These are phyloP conservation scores for Reutealis trisperma DNA, from an alignment of 345 rosid species.

Conservation along the genomic window DNA sequence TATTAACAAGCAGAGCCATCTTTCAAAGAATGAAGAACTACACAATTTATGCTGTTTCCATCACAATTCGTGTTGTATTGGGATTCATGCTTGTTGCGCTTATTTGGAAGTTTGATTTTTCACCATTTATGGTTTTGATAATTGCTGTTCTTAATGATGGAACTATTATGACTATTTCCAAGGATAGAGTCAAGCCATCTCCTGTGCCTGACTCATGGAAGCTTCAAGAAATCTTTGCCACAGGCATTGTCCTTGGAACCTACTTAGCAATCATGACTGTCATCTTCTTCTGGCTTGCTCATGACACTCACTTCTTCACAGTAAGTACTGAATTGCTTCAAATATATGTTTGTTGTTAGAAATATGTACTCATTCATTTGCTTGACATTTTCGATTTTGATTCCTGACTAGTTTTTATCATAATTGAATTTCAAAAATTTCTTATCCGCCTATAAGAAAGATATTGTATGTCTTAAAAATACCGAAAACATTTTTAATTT, in stretches of 20 bases:
- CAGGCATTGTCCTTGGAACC: conserved; percentile 78
- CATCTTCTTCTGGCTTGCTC: conserved; percentile 76
- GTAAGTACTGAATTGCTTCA: conserved; percentile 37
- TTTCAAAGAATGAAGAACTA: conserved; percentile 98
- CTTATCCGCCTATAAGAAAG: too few relatives aligned
- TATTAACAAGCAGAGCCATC: conserved; percentile 81
- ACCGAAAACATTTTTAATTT: too few relatives aligned
- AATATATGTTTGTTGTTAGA: neutral
- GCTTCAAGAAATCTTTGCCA: conserved; percentile 86
- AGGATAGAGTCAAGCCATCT: conserved; percentile 94
- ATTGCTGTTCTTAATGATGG: conserved; percentile 95
- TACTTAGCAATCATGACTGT: conserved; percentile 86
- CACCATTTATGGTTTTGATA: conserved; percentile 96
- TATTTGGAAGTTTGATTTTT: conserved; percentile 83
- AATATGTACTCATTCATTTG: too few relatives aligned
- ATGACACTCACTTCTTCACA: conserved; percentile 63
- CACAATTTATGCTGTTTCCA: conserved; percentile 95
- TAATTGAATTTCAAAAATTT: too few relatives aligned
- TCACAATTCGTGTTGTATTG: conserved; percentile 93
- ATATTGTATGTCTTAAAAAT: too few relatives aligned
- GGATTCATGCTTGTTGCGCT: conserved; percentile 89
- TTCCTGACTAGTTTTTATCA: too few relatives aligned
- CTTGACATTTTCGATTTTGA: too few relatives aligned
- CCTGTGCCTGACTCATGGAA: conserved; percentile 97
- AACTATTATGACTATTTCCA: conserved; percentile 92